phyloP scores from a whole-genome alignment of 2,329 filamentous ascomycete genomes.

The Pyrenophora tritici-repentis region DNA sequence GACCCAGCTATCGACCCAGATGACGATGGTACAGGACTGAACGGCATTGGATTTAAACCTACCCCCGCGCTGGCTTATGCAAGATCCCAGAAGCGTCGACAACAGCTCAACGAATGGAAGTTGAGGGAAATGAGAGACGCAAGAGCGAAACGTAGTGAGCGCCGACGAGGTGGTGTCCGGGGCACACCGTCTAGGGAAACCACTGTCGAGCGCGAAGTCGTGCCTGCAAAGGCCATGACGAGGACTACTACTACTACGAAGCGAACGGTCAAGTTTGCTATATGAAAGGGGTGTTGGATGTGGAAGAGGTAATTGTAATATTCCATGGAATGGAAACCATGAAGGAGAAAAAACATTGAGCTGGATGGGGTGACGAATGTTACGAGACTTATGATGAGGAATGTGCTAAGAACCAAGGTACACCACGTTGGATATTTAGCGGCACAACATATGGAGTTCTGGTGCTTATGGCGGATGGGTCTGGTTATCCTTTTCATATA shows the following conservation, averaged over 20 bases:
- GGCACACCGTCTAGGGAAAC: conserved; percentile 34
- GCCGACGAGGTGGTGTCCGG: conserved; percentile 48
- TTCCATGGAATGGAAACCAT: not conserved
- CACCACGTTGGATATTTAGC: too few species aligned
- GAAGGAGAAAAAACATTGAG: too few species aligned
- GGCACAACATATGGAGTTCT: too few species aligned
- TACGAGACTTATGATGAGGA: conserved; percentile 20
- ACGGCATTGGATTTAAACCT: conserved; percentile 67
- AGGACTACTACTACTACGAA: conserved; percentile 7
- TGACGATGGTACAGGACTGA: conserved; percentile 67
- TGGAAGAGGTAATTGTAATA: conserved; percentile 24
- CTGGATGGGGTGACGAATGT: conserved; percentile 23
- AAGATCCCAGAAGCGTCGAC: conserved; percentile 60
- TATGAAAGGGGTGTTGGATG: conserved; percentile 17
- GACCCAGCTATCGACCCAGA: conserved; percentile 58
- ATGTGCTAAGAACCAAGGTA: conserved; percentile 1
- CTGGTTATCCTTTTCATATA: too few species aligned
- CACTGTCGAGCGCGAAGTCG: conserved; percentile 34
- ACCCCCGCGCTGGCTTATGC: conserved; percentile 64
- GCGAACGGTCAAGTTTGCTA: conserved; percentile 42
- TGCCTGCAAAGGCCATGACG: conserved; percentile 19
- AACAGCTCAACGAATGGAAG: conserved; percentile 65
- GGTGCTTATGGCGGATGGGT: too few species aligned
- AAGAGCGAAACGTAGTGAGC: conserved; percentile 60
- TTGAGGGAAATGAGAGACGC: conserved; percentile 63